Base-by-base conservation (phyloP, 768 basidiomycete genomes). In the Leccinum imitatum region DNA sequence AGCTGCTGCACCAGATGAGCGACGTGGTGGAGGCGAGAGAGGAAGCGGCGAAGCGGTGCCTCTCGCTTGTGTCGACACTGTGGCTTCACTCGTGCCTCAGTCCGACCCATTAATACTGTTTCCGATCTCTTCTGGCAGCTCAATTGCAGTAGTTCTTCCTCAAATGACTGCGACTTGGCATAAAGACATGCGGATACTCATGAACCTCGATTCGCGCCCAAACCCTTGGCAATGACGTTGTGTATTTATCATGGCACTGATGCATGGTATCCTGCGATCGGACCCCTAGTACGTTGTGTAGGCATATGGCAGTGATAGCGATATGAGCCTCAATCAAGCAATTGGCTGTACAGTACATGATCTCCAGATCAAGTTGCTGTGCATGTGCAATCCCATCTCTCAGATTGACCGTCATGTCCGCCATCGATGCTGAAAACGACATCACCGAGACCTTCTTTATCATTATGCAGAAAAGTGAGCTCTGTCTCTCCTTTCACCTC, bases 401-500 rank as follows among this genome's bases (percentile, higher is more conserved):
- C 39, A 37, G 23, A 55, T 27, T 13, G 39, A n/a, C 41, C 41
- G 19, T 52, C 37, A 57, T 59, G 57, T 47, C 53, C 47, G 2
- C 19, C 19, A 19, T 6, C 31, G 19, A 33, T 6, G 13, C 4
- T 33, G 51, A 51, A 10, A 51, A n/a, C 9, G 10, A 3, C 19
- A 5, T 56, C 41, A 51, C 53, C 8, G 61, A 63, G 10, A 57
- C 50, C 10, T 57, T 62, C 10, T 21, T 30, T 19, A 3, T 62
- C 27, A 13, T 56, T 4, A 17, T 63, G 9, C 61, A 62, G 37
- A 62, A 63, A 58, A 55, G 61, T 19, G 31, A 39, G 19, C 3
- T 6, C 3, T 6, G 17, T 15, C 23, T 23, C 35, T 7, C 14
- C 25, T 17, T 27, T n/a, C 19, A 19, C 31, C 37, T 11, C 3